phyloP scores from a whole-genome alignment of 306 rosid species.

The Fagus sylvatica region DNA sequence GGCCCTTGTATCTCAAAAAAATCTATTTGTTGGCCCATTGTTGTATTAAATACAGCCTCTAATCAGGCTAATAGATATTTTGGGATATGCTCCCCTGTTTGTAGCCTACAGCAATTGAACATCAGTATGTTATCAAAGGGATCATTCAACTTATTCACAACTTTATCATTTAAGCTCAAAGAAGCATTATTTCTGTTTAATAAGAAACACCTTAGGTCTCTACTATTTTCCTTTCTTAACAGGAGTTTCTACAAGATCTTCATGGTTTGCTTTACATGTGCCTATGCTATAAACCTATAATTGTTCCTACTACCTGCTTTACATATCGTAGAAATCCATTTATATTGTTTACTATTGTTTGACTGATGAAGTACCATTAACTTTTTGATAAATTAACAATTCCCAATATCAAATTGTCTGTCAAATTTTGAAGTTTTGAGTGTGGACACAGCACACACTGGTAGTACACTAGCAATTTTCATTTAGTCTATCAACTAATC shows the following conservation, averaged over 20 bases:
- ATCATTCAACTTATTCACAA: neutral
- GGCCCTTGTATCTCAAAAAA: slow-evolving; percentile 30
- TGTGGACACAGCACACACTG: neutral
- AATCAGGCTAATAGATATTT: slow-evolving; percentile 31
- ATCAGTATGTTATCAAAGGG: neutral
- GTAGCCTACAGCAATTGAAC: slow-evolving; percentile 21
- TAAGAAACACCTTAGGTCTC: neutral
- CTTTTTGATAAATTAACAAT: neutral
- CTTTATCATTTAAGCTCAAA: neutral
- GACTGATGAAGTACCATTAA: neutral
- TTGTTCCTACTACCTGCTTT: neutral
- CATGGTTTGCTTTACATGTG: neutral
- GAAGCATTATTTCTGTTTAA: neutral
- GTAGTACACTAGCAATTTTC: neutral
- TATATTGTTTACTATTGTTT: neutral
- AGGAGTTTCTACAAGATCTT: neutral
- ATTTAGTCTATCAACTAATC: neutral
- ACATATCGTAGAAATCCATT: neutral
- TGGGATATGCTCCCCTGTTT: slow-evolving; percentile 31
- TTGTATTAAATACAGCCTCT: slow-evolving; percentile 37
- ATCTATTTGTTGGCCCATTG: slow-evolving; percentile 34
- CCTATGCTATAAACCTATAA: neutral
- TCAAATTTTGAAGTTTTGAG: neutral
- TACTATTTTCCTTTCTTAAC: neutral
- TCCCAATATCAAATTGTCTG: neutral